Percentiles rank a stretch among this genome's conserved stretches.
These are phyloP conservation scores for Isabelozyma heimii DNA, from an alignment of 805 yeast genomes.

Conservation along the genomic window DNA sequence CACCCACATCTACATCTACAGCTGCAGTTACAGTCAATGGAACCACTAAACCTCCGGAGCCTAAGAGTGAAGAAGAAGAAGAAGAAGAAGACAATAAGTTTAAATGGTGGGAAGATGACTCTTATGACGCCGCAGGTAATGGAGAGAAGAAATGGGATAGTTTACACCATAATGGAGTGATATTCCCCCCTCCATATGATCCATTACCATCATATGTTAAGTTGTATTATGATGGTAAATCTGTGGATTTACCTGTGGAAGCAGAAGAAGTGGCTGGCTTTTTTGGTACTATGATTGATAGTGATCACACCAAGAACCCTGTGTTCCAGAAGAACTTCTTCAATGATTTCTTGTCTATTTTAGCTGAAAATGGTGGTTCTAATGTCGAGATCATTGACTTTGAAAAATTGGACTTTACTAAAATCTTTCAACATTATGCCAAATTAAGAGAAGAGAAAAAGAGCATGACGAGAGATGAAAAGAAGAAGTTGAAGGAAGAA, in stretches of 20 bases:
- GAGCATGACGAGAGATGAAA: slow-evolving; percentile 65
- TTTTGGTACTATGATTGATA: slow-evolving; percentile 81
- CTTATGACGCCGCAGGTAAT: slow-evolving; percentile 40
- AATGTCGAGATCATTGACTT: slow-evolving; percentile 47
- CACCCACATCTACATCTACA: background rate
- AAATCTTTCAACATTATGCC: slow-evolving; percentile 73
- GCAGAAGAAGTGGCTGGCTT: slow-evolving; percentile 98
- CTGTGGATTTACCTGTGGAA: slow-evolving; percentile 68
- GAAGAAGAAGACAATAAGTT: slow-evolving; percentile 35
- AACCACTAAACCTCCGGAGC: background rate
- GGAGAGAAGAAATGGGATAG: slow-evolving; percentile 84
- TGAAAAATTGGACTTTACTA: slow-evolving; percentile 70
- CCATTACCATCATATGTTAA: slow-evolving; percentile 79
- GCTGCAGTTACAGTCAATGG: background rate
- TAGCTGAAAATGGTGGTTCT: slow-evolving; percentile 70
- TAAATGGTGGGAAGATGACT: slow-evolving; percentile 84
- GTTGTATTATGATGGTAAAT: slow-evolving; percentile 70
- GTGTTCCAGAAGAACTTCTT: slow-evolving; percentile 86
- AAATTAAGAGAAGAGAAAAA: slow-evolving; percentile 69
- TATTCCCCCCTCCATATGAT: slow-evolving; percentile 90
- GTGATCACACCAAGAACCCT: slow-evolving; percentile 87
- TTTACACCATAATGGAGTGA: slow-evolving; percentile 83
- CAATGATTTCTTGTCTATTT: slow-evolving; percentile 65
- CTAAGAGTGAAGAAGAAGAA: background rate
- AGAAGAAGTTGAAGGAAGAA: slow-evolving; percentile 67